Base-by-base conservation (phyloP, 306 rosid species). In the Prunus mira region DNA sequence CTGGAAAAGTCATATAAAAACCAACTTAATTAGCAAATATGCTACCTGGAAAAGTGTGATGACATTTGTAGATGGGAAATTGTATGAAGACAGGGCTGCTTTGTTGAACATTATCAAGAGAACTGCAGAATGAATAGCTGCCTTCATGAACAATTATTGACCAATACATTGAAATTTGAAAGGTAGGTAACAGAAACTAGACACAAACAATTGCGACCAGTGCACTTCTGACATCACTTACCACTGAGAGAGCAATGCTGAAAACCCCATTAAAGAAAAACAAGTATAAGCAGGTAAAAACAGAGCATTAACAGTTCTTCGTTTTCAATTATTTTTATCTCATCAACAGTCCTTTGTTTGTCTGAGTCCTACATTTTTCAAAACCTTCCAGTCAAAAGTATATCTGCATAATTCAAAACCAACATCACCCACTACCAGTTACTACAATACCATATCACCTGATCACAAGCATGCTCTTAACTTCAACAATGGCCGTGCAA, bases 81-180 rank as follows among this genome's bases (percentile, higher is more conserved):
- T 75, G 85, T 89, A 91, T 18, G 90, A 78, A 78, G 94, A 89
- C 74, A 91, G 89, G 38, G 92, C 88, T 52, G 93, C 93, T 84
- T 91, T 87, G 79, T 91, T 91, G 92, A 91, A 87, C 86, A 91
- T 52, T 74, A 91, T 85, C 89, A 91, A 82, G 65, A 91, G 87
- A 72, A 89, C 92, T 91, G 81, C 67, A 76, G 18, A 81, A 58
- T 43, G 69, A 76, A 75, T 30, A 22, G 34, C 65, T 60, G 13
- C 52, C 45, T 30, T 34, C 46, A 69, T 25, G 47, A 69, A 69
- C 9, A 58, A 45, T 58, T 11, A 25, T 58, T 57, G 0, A 65
- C 11, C 54, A 10, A 10, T 13, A 22, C 61, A 28, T n/a, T 38
- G 17, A 49, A 14, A 24, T 11, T 60, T 41, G 57, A 60, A 60